Evolutionary conservation across 352 stramenopile species (phyloP), one percentile per base, ranked within the genome.

Genomic region (Globisporangium spiculum): DNA sequence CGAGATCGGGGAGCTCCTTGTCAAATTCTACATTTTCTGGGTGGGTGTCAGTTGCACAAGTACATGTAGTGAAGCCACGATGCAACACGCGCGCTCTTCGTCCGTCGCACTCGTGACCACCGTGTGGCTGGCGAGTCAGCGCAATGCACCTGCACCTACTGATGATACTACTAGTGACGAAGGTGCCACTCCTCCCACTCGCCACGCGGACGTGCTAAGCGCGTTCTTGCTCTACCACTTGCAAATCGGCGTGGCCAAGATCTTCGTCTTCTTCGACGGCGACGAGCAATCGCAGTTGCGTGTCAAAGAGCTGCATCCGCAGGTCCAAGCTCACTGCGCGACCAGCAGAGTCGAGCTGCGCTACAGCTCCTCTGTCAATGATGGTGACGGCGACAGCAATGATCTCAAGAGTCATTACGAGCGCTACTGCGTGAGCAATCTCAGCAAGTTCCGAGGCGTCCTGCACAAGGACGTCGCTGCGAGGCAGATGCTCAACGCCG

Each of bases 151-250:
- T 50, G 18, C 16, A 22, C 4, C 10, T 52, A 26, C 16, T 50
- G 10, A 24, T 36, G n/a, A 38, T 52, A 32, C 30, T n/a, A 4
- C 4, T 10, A 8, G 36, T n/a, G 8, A 4, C 41, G 36, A n/a
- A 0, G 4, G 0, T 12, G 36, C 54, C n/a, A 26, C 30, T 36
- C 10, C 3, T 4, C 16, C 12, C 10, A 44, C 4, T 16, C 73
- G 70, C 8, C 70, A 76, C 4, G 58, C 74, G 14, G 52, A 73
- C 14, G 73, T 78, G 38, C 65, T 84, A 38, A 76, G 63, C 27
- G 60, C 70, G 16, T 84, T 84, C 48, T 36, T 84, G 32, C 50
- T 84, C 30, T 81, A 84, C 58, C 77, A 84, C 46, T 58, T 74
- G 14, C 24, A 52, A 16, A 75, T 81, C 22, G 77, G 77, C 18